Evolutionary conservation across 371 early-diverging fungal genomes (phyloP).

Genomic region (Apophysomyces sp.): DNA sequence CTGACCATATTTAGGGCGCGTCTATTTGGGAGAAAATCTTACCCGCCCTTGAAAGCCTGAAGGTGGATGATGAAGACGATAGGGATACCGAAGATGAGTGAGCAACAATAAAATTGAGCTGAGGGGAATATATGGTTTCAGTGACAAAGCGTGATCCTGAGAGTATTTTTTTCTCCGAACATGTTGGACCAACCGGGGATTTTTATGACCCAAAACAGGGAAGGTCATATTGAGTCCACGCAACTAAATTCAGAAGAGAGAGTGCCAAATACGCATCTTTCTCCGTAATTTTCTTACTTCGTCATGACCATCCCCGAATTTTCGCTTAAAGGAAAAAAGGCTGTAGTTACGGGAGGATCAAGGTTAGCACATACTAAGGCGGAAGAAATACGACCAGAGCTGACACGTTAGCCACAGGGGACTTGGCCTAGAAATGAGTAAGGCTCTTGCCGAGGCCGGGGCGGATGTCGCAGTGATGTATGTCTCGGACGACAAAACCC

Average conservation of each 20-base stretch:
- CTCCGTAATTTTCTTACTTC: conserved; percentile 1
- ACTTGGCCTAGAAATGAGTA: conserved; percentile 45
- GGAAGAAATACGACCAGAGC: neutral
- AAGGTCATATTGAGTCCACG: too few species aligned
- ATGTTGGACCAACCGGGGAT: neutral
- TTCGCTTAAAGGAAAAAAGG: conserved; percentile 43
- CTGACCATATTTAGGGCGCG: conserved; percentile 5
- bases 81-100: too few species aligned
- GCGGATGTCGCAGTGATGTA: conserved; percentile 51
- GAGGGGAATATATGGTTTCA: too few species aligned
- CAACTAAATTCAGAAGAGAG: neutral
- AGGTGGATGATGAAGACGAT: conserved; percentile 5
- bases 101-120: too few species aligned
- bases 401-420: conserved; percentile 20
- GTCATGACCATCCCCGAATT: conserved; percentile 35
- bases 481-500: conserved; percentile 40
- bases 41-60: conserved; percentile 10
- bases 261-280: neutral
- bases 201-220: neutral
- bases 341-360: conserved; percentile 47
- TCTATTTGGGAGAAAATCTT: conserved; percentile 15
- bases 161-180: neutral
- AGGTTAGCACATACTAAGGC: conserved; percentile 20
- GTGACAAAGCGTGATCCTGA: too few species aligned
- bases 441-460: conserved; percentile 46